Conservation (phyloP, 1,284 basidiomycete genomes). For the Gymnopus androsaceus region DNA sequence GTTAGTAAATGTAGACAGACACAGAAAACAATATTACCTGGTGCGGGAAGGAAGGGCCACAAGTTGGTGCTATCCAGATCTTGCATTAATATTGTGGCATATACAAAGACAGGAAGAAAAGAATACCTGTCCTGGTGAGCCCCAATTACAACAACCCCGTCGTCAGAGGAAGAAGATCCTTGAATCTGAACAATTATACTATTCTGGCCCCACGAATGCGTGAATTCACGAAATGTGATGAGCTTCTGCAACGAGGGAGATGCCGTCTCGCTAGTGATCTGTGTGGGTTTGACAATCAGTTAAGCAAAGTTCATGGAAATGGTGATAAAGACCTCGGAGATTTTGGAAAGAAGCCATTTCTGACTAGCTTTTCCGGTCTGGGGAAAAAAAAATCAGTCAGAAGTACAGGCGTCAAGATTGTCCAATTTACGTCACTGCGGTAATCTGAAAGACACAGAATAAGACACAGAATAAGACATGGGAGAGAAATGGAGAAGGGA, state of each 20-base stretch:
- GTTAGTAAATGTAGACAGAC: slow-evolving; percentile 14
- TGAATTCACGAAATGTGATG: slow-evolving; percentile 79
- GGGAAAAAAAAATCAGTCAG: slow-evolving; percentile 15
- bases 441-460: slow-evolving; percentile 72
- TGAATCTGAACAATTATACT: slow-evolving; percentile 80
- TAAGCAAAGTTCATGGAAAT: not conserved
- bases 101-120: not conserved
- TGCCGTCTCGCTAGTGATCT: slow-evolving; percentile 71
- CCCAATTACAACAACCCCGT: slow-evolving; percentile 67
- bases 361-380: slow-evolving; percentile 83
- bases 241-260: slow-evolving; percentile 52
- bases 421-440: slow-evolving; percentile 64
- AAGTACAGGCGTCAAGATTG: slow-evolving; percentile 15
- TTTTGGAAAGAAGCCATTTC: slow-evolving; percentile 77
- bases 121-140: slow-evolving; percentile 89
- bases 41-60: slow-evolving; percentile 87
- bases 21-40: slow-evolving; percentile 51
- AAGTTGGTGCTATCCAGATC: slow-evolving; percentile 66
- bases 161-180: slow-evolving; percentile 62
- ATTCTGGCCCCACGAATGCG: slow-evolving; percentile 92
- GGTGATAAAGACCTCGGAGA: slow-evolving; percentile 58
- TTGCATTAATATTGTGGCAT: slow-evolving; percentile 9
- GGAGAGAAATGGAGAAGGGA: slow-evolving; percentile 35
- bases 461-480: slow-evolving; percentile 33
- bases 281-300: slow-evolving; percentile 14